Base-by-base conservation (phyloP, 1,139 yeast species). In the Candida glucosophila region DNA sequence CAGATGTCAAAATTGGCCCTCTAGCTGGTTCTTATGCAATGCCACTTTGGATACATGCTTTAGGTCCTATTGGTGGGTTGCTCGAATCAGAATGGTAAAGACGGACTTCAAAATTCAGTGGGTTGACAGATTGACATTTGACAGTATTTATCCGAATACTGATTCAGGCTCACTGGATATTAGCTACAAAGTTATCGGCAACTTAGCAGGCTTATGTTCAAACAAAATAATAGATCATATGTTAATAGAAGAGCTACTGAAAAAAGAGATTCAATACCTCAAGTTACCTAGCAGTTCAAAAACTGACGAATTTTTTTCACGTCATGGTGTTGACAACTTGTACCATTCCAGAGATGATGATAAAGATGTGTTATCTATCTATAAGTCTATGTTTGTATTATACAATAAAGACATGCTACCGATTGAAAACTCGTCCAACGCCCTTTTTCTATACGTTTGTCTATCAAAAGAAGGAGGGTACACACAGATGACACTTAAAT, bases 1-100 rank as follows among this genome's bases (percentile, higher is more conserved):
- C 43, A 61, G 81, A 13, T 58, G 80, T 27, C 69, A 68, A 28
- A 76, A 69, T 32, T 79, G 88, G 88, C 85, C 86, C 1, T 55
- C 73, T 2, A 71, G 76, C 29, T 79, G 88, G 88, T 75, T 75
- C 44, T 49, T 79, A 25, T 65, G 76, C 4, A 58, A 55, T 24
- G 52, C 65, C 27, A 49, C 66, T 3, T 45, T 58, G 49, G 65
- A 74, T 22, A 51, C 59, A 29, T 65, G 56, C 20, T 58, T 72
- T 2, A 59, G 62, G 11, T 55, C 73, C 5, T 59, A 64, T 29
- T 69, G 82, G 60, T 78, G 76, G 67, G 79, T 78, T 16, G 75
- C 82, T 5, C 62, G 78, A 29, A 67, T 77, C 24, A 66, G 64
- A 35, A 68, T 80, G 1, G 51, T 65, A 5, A 62, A 67, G 31